phyloP scores from a whole-genome alignment of 139 green algal genomes.

The Limnomonas spitsbergensis region DNA sequence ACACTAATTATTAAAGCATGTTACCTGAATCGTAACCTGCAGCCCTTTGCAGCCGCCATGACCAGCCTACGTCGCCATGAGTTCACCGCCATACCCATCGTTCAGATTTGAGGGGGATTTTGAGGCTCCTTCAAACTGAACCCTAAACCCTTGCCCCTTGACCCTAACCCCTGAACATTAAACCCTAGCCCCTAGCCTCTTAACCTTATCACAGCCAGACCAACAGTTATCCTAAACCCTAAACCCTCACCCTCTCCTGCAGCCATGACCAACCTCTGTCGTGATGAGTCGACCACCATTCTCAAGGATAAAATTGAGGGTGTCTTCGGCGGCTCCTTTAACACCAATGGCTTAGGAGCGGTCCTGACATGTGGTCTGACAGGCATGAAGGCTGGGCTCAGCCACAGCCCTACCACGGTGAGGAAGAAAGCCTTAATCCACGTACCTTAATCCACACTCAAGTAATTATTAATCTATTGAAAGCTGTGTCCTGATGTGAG shows the following conservation, averaged over 20 bases:
- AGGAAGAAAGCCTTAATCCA: background rate
- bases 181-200: background rate
- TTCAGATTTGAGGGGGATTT: too few relatives aligned
- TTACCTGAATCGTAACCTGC: too few relatives aligned
- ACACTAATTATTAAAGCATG: too few relatives aligned
- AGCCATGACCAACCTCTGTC: conserved; percentile 83
- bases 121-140: too few relatives aligned
- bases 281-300: conserved; percentile 75
- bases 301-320: conserved; percentile 76
- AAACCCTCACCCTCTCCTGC: background rate
- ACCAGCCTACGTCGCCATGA: too few relatives aligned
- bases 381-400: conserved; percentile 57
- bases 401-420: conserved; percentile 44
- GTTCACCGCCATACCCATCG: too few relatives aligned
- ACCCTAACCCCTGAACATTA: too few relatives aligned
- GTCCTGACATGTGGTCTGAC: conserved; percentile 81
- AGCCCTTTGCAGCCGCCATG: too few relatives aligned
- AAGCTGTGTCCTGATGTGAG: background rate
- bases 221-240: too few relatives aligned
- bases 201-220: background rate
- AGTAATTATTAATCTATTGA: background rate
- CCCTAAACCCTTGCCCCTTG: too few relatives aligned
- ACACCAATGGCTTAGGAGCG: conserved; percentile 78
- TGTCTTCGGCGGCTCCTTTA: conserved; percentile 75
- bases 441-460: too few relatives aligned